A percentile compares a stretch with the other conserved stretches of the same genome.
Evolutionary conservation across 495 filamentous ascomycete species (phyloP).

Genomic region (Penicillium macrosclerotiorum): DNA sequence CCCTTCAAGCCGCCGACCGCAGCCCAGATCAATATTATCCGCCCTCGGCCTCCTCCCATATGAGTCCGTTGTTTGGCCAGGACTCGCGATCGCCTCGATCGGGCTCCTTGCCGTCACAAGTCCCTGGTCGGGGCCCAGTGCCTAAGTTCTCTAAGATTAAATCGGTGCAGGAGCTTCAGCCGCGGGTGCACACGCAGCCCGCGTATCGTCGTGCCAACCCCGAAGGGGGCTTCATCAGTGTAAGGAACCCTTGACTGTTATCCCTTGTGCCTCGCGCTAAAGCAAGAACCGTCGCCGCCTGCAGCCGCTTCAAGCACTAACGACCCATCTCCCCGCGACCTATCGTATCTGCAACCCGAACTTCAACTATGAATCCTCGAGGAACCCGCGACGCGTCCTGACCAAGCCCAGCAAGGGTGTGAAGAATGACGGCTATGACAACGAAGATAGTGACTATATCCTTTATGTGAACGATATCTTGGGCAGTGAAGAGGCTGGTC

Average conservation of each 20-base stretch:
- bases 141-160: constrained; percentile 83
- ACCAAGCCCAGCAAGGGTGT: constrained; percentile 99
- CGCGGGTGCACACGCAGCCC: constrained; percentile 81
- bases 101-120: constrained; percentile 41
- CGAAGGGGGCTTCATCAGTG: constrained; percentile 98
- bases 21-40: constrained; percentile 67
- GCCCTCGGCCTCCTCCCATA: constrained; percentile 61
- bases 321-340: constrained; percentile 86
- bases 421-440: constrained; percentile 99
- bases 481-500: constrained; percentile 94
- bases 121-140: constrained; percentile 65
- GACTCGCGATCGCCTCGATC: constrained; percentile 73
- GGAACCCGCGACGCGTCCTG: constrained; percentile 91
- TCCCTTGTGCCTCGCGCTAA: neutral
- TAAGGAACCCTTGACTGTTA: constrained; percentile 45
- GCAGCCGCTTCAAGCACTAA: constrained; percentile 94
- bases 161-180: constrained; percentile 69
- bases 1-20: constrained; percentile 63
- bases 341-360: constrained; percentile 97
- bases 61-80: constrained; percentile 68
- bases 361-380: constrained; percentile 99
- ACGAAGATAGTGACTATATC: constrained; percentile 99
- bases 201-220: constrained; percentile 91
- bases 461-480: constrained; percentile 99
- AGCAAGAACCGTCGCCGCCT: constrained; percentile 11